A percentile compares a stretch with the other conserved stretches of the same genome.
These are phyloP conservation scores for Fraxinus latifolia DNA, from an alignment of 305 asterid species.

Conservation along the genomic window DNA sequence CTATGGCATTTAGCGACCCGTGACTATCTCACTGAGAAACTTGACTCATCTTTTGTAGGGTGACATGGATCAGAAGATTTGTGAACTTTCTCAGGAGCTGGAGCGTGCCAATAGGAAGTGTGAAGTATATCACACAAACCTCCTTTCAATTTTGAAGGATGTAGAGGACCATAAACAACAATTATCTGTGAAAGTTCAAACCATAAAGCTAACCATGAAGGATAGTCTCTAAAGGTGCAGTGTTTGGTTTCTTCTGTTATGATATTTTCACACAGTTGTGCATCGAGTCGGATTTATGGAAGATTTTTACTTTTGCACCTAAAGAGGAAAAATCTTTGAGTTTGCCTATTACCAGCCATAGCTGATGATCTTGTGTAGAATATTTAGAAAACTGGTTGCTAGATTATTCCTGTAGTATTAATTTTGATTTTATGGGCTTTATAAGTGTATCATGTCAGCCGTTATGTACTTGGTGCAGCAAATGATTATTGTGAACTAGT, in stretches of 20 bases:
- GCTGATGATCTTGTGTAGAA: neutral
- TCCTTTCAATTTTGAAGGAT: slow-evolving; percentile 76
- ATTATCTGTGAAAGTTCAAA: slow-evolving; percentile 65
- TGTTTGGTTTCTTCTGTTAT: neutral
- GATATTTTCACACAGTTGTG: neutral
- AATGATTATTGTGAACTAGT: neutral
- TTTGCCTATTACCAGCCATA: neutral
- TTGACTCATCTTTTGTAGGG: slow-evolving; percentile 40
- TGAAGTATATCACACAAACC: slow-evolving; percentile 73
- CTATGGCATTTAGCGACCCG: neutral
- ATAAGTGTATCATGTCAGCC: neutral
- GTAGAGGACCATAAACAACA: slow-evolving; percentile 83
- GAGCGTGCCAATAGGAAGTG: slow-evolving; percentile 67
- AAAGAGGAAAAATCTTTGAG: neutral
- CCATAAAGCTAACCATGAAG: slow-evolving; percentile 71
- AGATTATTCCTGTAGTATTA: neutral
- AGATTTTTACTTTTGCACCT: neutral
- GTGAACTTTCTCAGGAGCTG: slow-evolving; percentile 55
- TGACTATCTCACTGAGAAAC: neutral
- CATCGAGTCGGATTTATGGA: neutral
- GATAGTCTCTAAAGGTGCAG: slow-evolving; percentile 44
- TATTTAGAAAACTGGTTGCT: neutral
- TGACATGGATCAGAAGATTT: slow-evolving; percentile 72
- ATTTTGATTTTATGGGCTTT: neutral
- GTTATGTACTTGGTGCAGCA: neutral